Percentiles rank a stretch among this genome's conserved stretches.
Conservation (phyloP, 148 eudicot species). For the Vaccinium vitisidaea region DNA sequence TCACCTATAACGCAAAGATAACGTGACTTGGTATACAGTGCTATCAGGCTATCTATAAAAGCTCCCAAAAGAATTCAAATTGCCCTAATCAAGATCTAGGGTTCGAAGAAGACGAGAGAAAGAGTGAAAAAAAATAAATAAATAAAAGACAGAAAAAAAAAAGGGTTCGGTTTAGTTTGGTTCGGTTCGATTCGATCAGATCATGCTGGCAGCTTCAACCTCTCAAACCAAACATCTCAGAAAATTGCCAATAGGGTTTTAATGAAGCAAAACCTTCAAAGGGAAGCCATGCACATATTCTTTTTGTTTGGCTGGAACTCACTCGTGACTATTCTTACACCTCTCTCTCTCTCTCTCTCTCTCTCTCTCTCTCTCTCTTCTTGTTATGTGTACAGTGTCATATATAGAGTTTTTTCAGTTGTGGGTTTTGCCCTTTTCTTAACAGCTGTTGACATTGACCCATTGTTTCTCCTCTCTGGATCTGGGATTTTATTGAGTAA, state of each 20-base stretch:
- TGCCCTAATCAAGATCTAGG: no score
- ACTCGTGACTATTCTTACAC: background rate
- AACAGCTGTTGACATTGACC: slow-evolving; percentile 40
- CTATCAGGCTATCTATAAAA: background rate
- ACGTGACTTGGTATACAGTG: no score
- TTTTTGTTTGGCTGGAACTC: background rate
- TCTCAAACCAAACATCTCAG: slow-evolving; percentile 38
- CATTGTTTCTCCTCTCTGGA: slow-evolving; percentile 15
- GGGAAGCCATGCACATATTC: slow-evolving; percentile 1
- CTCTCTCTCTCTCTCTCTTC: no score
- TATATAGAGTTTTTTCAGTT: slow-evolving; percentile 17
- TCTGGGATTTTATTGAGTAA: background rate
- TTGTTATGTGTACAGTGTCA: background rate
- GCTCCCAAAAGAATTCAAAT: background rate
- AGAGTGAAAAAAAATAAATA: background rate
- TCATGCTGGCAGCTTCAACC: slow-evolving; percentile 52
- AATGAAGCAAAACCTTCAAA: background rate
- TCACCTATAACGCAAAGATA: no score
- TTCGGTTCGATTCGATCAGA: slow-evolving; percentile 48
- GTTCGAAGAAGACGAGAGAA: background rate
- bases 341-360: background rate
- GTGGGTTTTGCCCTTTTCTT: slow-evolving; percentile 25
- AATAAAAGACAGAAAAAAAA: background rate
- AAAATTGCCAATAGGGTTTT: background rate
- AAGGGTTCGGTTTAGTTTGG: slow-evolving; percentile 38